phyloP scores from a whole-genome alignment of 2,329 filamentous ascomycete species.

The Fusarium bactridioides region DNA sequence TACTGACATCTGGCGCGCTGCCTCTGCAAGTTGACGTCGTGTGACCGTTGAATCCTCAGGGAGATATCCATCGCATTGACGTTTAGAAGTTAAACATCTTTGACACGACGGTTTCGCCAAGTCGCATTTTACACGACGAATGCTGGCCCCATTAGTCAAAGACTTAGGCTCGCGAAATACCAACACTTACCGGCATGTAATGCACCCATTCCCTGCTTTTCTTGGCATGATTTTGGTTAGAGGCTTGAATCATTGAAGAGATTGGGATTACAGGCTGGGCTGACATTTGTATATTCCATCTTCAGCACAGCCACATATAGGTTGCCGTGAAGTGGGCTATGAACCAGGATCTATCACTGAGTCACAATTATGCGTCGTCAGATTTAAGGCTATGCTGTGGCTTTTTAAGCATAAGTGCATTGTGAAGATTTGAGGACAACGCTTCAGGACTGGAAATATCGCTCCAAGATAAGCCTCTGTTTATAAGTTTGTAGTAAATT shows the following conservation, averaged over 20 bases:
- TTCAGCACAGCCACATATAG: slow-evolving; percentile 17
- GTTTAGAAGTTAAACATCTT: slow-evolving; percentile 38
- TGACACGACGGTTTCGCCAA: slow-evolving; percentile 44
- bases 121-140: slow-evolving; percentile 50
- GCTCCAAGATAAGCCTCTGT: rapidly evolving
- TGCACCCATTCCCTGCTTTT: slow-evolving; percentile 38
- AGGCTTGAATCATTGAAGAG: neutral
- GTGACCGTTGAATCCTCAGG: slow-evolving; percentile 35
- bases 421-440: neutral
- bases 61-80: slow-evolving; percentile 48
- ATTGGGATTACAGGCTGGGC: neutral
- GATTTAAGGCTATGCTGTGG: neutral
- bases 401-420: neutral
- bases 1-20: slow-evolving; percentile 40
- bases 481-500: rapidly evolving
- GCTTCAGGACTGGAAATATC: too few species aligned
- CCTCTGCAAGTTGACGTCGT: slow-evolving; percentile 44
- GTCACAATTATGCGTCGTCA: neutral
- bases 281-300: neutral
- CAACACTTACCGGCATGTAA: slow-evolving; percentile 38
- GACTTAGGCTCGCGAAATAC: rapidly evolving
- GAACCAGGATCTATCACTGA: neutral
- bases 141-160: slow-evolving; percentile 27
- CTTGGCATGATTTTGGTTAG: slow-evolving; percentile 20
- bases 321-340: neutral